These are phyloP conservation scores for Vanrija humicola DNA, from an alignment of 1,284 basidiomycete genomes.

Conservation along the genomic window DNA sequence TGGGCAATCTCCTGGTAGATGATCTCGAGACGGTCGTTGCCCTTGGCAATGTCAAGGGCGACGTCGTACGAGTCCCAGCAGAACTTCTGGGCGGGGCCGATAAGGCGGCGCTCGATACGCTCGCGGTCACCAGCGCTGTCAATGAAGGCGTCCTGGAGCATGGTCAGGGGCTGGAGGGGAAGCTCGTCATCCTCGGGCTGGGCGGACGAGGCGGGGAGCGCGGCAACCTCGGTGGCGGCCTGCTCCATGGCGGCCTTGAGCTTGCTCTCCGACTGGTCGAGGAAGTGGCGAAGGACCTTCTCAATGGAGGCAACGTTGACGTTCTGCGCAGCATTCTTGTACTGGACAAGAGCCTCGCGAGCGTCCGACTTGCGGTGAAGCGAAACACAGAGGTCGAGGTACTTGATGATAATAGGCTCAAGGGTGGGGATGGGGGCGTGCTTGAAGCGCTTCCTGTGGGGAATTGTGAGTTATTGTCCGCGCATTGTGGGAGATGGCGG, in stretches of 20 bases:
- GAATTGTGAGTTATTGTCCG: background rate
- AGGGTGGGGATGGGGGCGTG: slow-evolving; percentile 82
- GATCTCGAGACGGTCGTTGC: slow-evolving; percentile 87
- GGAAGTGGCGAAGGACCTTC: slow-evolving; percentile 82
- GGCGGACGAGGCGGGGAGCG: slow-evolving; percentile 63
- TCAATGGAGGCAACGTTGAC: slow-evolving; percentile 89
- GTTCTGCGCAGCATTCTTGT: slow-evolving; percentile 94
- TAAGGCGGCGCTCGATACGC: slow-evolving; percentile 88
- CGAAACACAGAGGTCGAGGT: slow-evolving; percentile 90
- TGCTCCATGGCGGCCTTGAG: slow-evolving; percentile 79
- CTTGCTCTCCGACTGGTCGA: slow-evolving; percentile 81
- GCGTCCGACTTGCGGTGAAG: slow-evolving; percentile 90
- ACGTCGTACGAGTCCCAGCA: slow-evolving; percentile 98
- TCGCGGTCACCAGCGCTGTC: slow-evolving; percentile 74
- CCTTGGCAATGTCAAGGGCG: slow-evolving; percentile 92
- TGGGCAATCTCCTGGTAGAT: slow-evolving; percentile 97
- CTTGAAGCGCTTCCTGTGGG: slow-evolving; percentile 73
- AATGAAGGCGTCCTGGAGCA: slow-evolving; percentile 46
- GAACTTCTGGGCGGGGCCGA: slow-evolving; percentile 97
- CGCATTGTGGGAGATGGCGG: background rate
- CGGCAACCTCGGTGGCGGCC: slow-evolving; percentile 68
- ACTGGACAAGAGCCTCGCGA: slow-evolving; percentile 87
- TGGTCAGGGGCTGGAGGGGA: slow-evolving; percentile 43
- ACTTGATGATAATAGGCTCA: slow-evolving; percentile 86
- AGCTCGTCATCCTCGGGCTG: slow-evolving; percentile 42